Evolutionary conservation across 2,329 filamentous ascomycete species (phyloP), one percentile per base, ranked within the genome.

Genomic region (Diaporthe eres): DNA sequence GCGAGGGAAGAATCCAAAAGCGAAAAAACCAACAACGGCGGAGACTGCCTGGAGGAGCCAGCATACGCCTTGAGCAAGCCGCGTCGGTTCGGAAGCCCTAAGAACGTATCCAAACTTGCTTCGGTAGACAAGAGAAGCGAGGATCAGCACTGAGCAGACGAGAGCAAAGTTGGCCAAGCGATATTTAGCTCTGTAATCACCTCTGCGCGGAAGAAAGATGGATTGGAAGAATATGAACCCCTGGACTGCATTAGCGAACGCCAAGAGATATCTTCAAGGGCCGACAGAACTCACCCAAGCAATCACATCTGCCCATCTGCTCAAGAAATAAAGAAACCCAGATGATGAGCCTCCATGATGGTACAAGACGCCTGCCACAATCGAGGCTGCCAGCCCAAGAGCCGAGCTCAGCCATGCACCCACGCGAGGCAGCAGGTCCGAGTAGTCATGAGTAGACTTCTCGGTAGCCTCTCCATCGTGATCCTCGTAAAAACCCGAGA

Each of bases 401-500:
- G 79, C 10, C 7, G 81, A 39, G 58, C 79, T 80, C 53, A 81
- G 44, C 77, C 79, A 81, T 7, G 80, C 78, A 12, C 76, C 78
- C 42, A 80, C 60, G 12, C 82, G 79, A 22, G 82, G 79, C 37
- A 77, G 75, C 1, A 78, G 74, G 74, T 83, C 81, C 0, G 81
- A 80, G 57, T 81, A 84, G 28, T 79, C 78, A 17, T 79, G 80
- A 17, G 81, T 80, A 22, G 83, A 84, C 55, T 81, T 79, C 61
- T 81, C 80, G 19, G 82, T 84, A 25, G 83, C 81, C 67, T 80
- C 77, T 25, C 83, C 82, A 71, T 84, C 83, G 10, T 63, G 31
- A 67, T 82, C 82, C 75, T 82, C 78, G 70, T 82, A 84, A 44
- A 81, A 77, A 28, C 78, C 78, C 25, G 78, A 77, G 12, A 82